These are phyloP conservation scores for Citrus reticulata DNA, from an alignment of 345 rosid genomes.

Conservation along the genomic window DNA sequence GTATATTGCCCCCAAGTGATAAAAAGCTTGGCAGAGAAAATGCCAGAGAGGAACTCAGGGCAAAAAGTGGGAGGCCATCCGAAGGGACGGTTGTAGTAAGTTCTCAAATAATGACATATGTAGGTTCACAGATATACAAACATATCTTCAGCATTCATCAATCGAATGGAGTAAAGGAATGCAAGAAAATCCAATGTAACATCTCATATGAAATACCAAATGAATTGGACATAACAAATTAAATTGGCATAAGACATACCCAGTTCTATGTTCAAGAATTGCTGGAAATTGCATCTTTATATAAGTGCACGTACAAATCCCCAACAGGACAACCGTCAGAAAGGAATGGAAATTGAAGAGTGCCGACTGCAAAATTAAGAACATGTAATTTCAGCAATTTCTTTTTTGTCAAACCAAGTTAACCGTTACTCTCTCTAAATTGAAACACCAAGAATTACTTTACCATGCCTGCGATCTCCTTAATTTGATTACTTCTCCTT, in stretches of 20 bases:
- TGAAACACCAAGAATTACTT: not conserved
- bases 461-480: constrained; percentile 17
- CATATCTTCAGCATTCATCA: not conserved
- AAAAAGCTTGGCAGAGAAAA: not conserved
- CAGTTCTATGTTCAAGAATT: constrained; percentile 80
- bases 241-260: constrained; percentile 32
- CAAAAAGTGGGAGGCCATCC: not conserved
- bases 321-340: constrained; percentile 77
- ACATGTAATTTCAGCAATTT: not conserved
- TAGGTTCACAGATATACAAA: no score
- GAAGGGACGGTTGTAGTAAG: no score
- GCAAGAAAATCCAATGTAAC: not conserved
- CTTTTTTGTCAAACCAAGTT: not conserved
- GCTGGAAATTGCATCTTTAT: constrained; percentile 97
- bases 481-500: not conserved
- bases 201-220: not conserved
- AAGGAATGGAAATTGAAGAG: constrained; percentile 94
- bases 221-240: not conserved
- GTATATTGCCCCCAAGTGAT: not conserved
- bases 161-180: not conserved
- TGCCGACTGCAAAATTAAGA: constrained; percentile 58
- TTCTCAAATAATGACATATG: no score
- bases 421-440: not conserved
- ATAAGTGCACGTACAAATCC: constrained; percentile 81
- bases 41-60: not conserved